Conservation (phyloP, 768 basidiomycete species). For the Trametes coccinea region DNA sequence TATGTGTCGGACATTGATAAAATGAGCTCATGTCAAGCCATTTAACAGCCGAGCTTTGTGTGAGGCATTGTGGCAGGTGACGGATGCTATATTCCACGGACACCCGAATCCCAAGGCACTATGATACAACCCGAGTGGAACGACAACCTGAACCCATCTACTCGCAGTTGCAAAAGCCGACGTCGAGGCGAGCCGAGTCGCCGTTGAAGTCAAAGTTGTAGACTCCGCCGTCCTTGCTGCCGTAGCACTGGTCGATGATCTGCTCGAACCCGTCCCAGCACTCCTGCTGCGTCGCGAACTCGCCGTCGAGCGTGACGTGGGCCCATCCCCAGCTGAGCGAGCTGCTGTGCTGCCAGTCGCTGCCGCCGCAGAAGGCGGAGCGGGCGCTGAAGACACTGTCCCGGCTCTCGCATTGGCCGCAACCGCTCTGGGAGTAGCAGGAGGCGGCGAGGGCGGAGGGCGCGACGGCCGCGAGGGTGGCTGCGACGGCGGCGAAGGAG, state of each 20-base stretch:
- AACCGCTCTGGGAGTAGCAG: not conserved
- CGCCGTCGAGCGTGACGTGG: constrained; percentile 1
- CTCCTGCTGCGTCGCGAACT: not conserved
- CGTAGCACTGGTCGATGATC: constrained; percentile 4
- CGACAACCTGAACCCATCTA: not conserved
- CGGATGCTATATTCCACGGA: too few species aligned
- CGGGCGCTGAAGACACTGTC: not conserved
- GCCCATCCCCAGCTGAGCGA: not conserved
- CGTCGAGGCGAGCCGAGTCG: not conserved
- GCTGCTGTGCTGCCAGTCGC: not conserved
- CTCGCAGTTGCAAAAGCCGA: constrained; percentile 8
- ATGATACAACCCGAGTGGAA: too few species aligned
- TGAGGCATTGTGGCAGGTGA: too few species aligned
- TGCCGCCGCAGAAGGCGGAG: not conserved
- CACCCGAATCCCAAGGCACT: too few species aligned
- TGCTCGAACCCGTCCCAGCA: constrained; percentile 2
- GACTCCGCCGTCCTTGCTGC: not conserved
- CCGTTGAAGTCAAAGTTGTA: constrained; percentile 2
- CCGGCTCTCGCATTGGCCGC: not conserved
- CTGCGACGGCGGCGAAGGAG: not conserved
- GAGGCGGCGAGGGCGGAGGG: not conserved
- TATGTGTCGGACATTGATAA: too few species aligned
- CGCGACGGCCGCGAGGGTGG: not conserved
- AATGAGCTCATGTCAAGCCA: too few species aligned
- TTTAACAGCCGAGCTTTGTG: too few species aligned